Evolutionary conservation across 768 basidiomycete genomes (phyloP).

Genomic region (Mycena sanguinolenta): DNA sequence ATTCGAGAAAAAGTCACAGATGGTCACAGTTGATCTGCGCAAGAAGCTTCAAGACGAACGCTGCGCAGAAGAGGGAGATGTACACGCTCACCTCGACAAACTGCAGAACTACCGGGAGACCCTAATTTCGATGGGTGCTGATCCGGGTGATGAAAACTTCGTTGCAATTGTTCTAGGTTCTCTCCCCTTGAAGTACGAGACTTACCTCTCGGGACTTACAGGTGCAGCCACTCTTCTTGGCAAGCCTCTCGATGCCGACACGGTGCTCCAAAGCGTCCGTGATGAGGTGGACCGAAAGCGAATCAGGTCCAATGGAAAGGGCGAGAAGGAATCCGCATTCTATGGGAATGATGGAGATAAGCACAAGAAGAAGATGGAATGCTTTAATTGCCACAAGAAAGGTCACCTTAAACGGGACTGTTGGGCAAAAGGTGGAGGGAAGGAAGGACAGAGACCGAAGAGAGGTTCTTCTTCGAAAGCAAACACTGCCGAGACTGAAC

Average conservation of each 20-base stretch:
- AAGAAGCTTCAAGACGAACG: slow-evolving; percentile 38
- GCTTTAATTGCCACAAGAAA: slow-evolving; percentile 6
- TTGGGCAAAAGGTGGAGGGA: background rate
- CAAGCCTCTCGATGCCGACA: background rate
- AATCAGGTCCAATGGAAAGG: background rate
- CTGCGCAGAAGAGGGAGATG: background rate
- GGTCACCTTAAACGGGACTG: background rate
- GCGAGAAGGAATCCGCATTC: background rate
- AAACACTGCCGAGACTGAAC: background rate
- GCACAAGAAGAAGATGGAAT: background rate
- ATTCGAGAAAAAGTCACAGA: slow-evolving; percentile 35
- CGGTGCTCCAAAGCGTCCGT: background rate
- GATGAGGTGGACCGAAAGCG: background rate
- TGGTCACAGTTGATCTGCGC: slow-evolving; percentile 44
- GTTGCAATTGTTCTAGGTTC: background rate
- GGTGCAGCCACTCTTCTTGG: background rate
- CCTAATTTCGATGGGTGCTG: background rate
- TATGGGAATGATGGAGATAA: background rate
- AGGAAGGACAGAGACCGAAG: background rate
- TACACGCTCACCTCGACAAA: background rate
- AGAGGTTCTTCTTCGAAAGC: background rate
- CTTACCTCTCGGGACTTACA: background rate
- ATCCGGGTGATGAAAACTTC: background rate
- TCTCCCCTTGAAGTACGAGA: background rate
- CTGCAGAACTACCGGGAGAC: slow-evolving; percentile 36